Evolutionary conservation across 176 grass and related monocot genomes (phyloP).

Genomic region (Cymbopogon citratus): DNA sequence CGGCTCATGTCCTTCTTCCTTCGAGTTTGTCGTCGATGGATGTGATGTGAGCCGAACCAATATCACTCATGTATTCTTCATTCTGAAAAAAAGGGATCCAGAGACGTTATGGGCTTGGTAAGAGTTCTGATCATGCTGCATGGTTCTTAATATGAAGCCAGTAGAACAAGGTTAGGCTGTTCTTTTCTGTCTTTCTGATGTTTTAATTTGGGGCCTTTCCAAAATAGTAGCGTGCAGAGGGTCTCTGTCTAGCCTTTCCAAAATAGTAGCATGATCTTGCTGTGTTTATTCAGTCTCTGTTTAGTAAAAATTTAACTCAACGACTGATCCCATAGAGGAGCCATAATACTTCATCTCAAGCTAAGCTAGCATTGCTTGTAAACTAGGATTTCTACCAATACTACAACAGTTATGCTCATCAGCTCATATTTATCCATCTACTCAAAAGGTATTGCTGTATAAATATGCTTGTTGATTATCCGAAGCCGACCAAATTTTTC

Average conservation of each 20-base stretch:
- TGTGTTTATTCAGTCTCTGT: neutral
- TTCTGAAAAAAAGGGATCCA: neutral
- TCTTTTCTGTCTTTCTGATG: conserved; percentile 6
- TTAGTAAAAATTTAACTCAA: neutral
- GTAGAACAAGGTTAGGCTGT: neutral
- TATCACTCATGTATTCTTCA: conserved; percentile 71
- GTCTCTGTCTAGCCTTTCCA: neutral
- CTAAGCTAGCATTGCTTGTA: neutral
- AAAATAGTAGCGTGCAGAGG: neutral
- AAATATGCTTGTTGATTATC: neutral
- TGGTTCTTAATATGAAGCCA: neutral
- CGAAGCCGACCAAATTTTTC: neutral
- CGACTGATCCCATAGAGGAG: neutral
- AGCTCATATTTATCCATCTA: neutral
- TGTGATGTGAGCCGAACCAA: conserved; percentile 63
- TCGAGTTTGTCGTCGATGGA: neutral
- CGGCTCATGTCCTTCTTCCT: conserved; percentile 38
- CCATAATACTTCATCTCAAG: neutral
- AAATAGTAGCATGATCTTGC: neutral
- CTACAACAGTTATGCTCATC: neutral
- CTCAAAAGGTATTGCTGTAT: neutral
- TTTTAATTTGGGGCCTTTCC: neutral
- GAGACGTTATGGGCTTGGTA: neutral
- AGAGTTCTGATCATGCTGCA: neutral
- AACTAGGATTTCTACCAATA: neutral